phyloP scores from a whole-genome alignment of 805 yeast genomes.

The Saturnispora ahearnii region DNA sequence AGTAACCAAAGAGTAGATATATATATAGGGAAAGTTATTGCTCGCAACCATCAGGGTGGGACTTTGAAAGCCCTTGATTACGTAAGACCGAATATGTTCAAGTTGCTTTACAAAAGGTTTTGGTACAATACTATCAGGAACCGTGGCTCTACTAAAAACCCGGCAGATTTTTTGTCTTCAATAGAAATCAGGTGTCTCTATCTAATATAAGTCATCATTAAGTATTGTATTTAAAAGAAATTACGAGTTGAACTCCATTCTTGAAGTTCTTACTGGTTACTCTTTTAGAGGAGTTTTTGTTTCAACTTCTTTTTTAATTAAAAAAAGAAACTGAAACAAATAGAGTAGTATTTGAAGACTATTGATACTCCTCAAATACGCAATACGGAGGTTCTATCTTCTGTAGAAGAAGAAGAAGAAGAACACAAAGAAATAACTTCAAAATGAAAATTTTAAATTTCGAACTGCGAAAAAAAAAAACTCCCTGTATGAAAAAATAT shows the following conservation, averaged over 20 bases:
- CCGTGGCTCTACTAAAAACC: constrained; percentile 11
- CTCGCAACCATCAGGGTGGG: not conserved
- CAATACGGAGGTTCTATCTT: no score
- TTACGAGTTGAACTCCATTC: not conserved
- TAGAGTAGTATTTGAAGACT: no score
- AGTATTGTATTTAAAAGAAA: not conserved
- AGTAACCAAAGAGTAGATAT: not conserved
- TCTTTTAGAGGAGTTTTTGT: not conserved
- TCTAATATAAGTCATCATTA: constrained; percentile 9
- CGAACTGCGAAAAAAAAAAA: no score
- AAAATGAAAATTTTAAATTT: no score
- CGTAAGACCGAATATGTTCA: no score
- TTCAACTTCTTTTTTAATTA: not conserved
- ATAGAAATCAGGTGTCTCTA: constrained; percentile 10
- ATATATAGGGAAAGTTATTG: not conserved
- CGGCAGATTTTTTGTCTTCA: constrained; percentile 10
- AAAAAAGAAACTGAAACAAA: no score
- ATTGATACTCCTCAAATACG: no score
- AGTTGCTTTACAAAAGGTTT: not conserved
- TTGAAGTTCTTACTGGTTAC: not conserved
- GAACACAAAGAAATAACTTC: no score
- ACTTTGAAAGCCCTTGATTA: no score
- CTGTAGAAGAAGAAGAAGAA: no score
- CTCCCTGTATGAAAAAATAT: no score
- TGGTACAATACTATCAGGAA: constrained; percentile 4